phyloP scores from a whole-genome alignment of 345 rosid species.

The Salix arbutifolia region DNA sequence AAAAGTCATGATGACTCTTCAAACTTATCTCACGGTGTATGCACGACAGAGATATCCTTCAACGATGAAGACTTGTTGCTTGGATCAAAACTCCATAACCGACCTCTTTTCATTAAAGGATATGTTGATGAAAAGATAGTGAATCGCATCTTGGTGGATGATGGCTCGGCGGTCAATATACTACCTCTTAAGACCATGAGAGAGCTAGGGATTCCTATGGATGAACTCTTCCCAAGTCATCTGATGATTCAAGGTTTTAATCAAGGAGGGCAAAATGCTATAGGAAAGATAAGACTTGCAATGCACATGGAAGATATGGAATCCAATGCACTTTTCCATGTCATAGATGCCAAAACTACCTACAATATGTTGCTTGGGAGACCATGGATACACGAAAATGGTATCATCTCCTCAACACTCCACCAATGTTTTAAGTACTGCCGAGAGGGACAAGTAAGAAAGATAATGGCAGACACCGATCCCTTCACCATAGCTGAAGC shows the following conservation, averaged over 20 bases:
- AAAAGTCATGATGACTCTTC: background rate
- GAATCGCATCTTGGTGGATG: no score
- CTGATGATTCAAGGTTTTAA: no score
- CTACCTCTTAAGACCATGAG: background rate
- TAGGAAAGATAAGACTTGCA: background rate
- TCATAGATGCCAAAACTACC: background rate
- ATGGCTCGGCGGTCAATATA: no score
- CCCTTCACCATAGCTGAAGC: background rate
- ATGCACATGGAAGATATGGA: background rate
- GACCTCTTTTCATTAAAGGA: no score
- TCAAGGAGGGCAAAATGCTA: background rate
- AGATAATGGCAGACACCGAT: background rate
- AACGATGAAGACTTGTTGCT: background rate
- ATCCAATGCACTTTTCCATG: background rate
- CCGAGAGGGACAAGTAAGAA: background rate
- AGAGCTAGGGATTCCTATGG: background rate
- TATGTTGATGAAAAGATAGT: no score
- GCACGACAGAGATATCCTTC: background rate
- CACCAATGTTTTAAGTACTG: constrained; percentile 5
- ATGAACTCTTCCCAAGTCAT: background rate
- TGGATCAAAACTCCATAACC: no score
- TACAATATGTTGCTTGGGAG: background rate
- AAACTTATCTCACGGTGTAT: background rate
- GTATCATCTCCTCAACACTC: background rate
- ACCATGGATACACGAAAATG: constrained; percentile 11